Percentiles rank a stretch among this genome's conserved stretches.
Evolutionary conservation across 257 asterid species (phyloP).

Genomic region (Solanum raphanifolium): DNA sequence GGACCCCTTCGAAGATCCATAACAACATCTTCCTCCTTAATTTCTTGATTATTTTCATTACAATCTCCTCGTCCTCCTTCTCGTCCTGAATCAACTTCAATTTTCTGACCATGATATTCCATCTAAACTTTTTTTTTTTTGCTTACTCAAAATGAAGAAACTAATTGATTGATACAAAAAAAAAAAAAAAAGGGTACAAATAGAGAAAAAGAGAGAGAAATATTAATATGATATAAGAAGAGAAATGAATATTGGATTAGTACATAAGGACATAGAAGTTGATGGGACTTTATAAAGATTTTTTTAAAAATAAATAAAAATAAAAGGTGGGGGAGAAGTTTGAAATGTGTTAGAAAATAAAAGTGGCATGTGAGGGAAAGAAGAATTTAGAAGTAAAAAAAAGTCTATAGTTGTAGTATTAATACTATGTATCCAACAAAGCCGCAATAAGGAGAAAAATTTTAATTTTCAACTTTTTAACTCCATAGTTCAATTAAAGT

Average conservation of each 20-base stretch:
- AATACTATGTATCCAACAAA: neutral
- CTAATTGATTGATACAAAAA: neutral
- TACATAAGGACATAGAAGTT: neutral
- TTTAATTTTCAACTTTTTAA: neutral
- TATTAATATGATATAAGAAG: neutral
- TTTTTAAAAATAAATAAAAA: neutral
- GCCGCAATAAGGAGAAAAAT: neutral
- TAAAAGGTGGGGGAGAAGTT: neutral
- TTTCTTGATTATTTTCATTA: neutral
- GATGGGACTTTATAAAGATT: constrained; percentile 6
- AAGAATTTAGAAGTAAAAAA: neutral
- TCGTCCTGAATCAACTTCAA: neutral
- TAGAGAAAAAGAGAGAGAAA: neutral
- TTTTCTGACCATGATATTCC: constrained; percentile 13
- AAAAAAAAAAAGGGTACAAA: neutral
- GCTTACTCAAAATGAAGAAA: neutral
- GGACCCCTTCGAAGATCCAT: constrained; percentile 68
- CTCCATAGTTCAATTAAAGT: neutral
- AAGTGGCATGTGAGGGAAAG: neutral
- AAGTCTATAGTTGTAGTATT: neutral
- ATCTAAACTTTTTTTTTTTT: neutral
- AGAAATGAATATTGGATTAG: neutral
- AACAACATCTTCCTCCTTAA: constrained; percentile 18
- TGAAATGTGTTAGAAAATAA: neutral
- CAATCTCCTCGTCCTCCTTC: neutral